Base-by-base conservation (phyloP, 1,284 basidiomycete genomes). In the Phellopilus nigrolimitatus region DNA sequence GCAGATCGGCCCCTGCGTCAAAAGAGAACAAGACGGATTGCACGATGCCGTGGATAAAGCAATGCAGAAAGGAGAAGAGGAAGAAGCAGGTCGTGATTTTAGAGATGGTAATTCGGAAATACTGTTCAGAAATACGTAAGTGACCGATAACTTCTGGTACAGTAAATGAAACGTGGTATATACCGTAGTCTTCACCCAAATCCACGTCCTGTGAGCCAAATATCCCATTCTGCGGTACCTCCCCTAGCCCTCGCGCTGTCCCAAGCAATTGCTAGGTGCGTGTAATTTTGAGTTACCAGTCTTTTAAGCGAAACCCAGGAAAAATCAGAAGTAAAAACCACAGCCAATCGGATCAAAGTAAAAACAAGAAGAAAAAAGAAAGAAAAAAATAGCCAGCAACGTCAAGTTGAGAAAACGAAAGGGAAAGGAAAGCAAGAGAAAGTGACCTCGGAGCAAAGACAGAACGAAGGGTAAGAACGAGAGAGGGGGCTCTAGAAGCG, bases 11-110 rank as follows among this genome's bases (percentile, higher is more conserved):
- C 33, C 71, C 61, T 13, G 67, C 59, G 59, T 82, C 78, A 53
- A 74, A 57, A 25, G 67, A 68, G 60, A 71, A 74, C 5, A 79
- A 65, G 28, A 78, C 66, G 1, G 75, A 71, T 57, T 80, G 78
- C 13, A 79, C 66, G 47, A 76, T 58, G 7, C 62, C 63, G 46
- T 69, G 68, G 6, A 62, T 60, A 30, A 69, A 57, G 49, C 66
- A 70, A 50, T 64, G 61, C 12, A 63, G 37, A 46, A 68, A 60
- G 24, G 64, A 64, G 28, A 69, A 58, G 3, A 76, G 56, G 59
- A 82, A 75, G 66, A 80, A 81, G 3, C 70, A 62, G 30, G 69
- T 61, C 9, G 76, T 76, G 42, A 66, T 51, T 19, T 61, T 64
- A 17, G 66, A 68, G 15, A 68, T 57, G 0, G 65, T 66, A 34